phyloP scores from a whole-genome alignment of 129 eudicot species.

The Flaveria bidentis region DNA sequence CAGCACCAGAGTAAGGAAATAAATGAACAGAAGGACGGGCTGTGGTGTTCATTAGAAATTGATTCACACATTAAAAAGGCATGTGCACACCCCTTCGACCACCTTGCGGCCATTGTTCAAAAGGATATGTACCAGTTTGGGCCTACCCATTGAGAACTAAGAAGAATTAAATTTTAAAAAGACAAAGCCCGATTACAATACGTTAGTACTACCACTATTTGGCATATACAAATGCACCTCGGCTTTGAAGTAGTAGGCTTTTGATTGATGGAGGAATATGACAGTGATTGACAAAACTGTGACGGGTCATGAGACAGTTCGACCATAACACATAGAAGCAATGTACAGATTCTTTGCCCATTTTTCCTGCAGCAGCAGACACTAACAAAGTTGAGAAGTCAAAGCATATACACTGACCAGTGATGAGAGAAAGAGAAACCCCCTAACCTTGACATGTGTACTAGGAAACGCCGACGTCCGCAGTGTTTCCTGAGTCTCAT shows the following conservation, averaged over 20 bases:
- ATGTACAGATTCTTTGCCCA: constrained; percentile 84
- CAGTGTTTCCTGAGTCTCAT: constrained; percentile 82
- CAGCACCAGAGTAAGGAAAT: too few species aligned
- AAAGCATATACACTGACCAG: not conserved
- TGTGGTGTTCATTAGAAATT: not conserved
- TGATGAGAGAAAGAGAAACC: not conserved
- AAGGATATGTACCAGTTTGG: constrained; percentile 4
- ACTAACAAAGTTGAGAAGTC: constrained; percentile 1
- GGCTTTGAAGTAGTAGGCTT: not conserved
- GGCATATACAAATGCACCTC: constrained; percentile 16
- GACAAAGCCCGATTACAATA: not conserved
- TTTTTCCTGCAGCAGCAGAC: constrained; percentile 69
- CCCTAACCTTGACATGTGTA: constrained; percentile 77
- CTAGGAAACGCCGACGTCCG: constrained; percentile 89
- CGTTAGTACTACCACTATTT: constrained; percentile 4
- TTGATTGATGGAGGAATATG: not conserved
- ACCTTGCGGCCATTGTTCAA: not conserved
- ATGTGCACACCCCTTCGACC: too few species aligned
- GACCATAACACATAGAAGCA: constrained; percentile 84
- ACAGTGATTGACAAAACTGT: not conserved
- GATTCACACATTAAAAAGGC: not conserved
- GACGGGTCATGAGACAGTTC: constrained; percentile 72
- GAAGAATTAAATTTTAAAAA: not conserved
- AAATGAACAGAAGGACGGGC: too few species aligned
- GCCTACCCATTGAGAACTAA: not conserved